Percentiles rank a stretch among this genome's conserved stretches.
Conservation (phyloP, 805 yeast genomes). For the Priceomyces fermenticarens region DNA sequence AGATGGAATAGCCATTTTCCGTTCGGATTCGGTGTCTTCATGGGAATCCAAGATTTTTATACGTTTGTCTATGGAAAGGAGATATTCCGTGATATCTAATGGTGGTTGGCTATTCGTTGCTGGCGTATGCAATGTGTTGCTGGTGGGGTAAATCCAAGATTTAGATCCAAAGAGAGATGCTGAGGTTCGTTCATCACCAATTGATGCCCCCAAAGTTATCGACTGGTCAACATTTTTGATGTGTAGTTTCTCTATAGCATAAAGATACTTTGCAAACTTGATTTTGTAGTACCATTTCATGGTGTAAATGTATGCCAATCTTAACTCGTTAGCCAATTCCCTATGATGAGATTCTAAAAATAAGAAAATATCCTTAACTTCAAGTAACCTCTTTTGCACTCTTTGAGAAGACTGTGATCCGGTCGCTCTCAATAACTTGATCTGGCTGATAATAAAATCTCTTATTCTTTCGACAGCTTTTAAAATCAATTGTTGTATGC, state of each 20-base stretch:
- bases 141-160: constrained; percentile 21
- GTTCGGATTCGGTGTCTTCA: constrained; percentile 38
- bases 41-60: constrained; percentile 42
- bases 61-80: constrained; percentile 53
- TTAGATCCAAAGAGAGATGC: constrained; percentile 19
- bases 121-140: not conserved
- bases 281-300: constrained; percentile 91
- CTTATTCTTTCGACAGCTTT: constrained; percentile 76
- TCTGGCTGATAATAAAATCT: constrained; percentile 60
- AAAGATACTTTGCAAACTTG: constrained; percentile 72
- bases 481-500: constrained; percentile 49
- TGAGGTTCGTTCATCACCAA: constrained; percentile 20
- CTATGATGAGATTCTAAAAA: constrained; percentile 56
- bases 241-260: constrained; percentile 65
- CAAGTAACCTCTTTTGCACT: constrained; percentile 64
- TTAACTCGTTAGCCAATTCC: constrained; percentile 66
- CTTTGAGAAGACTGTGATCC: constrained; percentile 67
- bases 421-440: constrained; percentile 60
- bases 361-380: constrained; percentile 57
- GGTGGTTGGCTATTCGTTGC: constrained; percentile 8
- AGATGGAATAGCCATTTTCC: constrained; percentile 64
- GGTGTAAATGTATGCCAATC: constrained; percentile 79
- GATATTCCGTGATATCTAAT: constrained; percentile 48
- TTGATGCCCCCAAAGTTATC: constrained; percentile 49
- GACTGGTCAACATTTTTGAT: constrained; percentile 53